phyloP scores from a whole-genome alignment of 2,329 filamentous ascomycete genomes.

The Colletotrichum trifolii region DNA sequence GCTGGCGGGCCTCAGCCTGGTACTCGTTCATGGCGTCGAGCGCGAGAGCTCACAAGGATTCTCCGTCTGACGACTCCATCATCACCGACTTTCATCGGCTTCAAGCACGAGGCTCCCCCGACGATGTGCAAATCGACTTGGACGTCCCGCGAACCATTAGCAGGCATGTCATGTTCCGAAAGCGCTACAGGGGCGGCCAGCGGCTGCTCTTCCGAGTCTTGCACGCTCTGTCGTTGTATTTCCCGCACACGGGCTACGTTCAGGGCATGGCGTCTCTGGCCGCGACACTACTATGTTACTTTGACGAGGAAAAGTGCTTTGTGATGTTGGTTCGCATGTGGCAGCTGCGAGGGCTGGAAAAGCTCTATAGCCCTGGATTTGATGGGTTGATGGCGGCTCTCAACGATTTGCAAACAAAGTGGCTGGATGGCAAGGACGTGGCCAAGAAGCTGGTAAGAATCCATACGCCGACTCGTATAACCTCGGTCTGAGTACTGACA shows the following conservation, averaged over 20 bases:
- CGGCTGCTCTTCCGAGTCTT: slow-evolving; percentile 91
- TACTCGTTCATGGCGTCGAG: slow-evolving; percentile 88
- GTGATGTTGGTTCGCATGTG: slow-evolving; percentile 97
- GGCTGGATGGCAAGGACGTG: slow-evolving; percentile 84
- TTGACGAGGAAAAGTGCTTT: slow-evolving; percentile 93
- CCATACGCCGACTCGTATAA: neutral
- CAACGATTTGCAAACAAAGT: slow-evolving; percentile 84
- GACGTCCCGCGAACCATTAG: slow-evolving; percentile 96
- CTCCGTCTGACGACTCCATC: slow-evolving; percentile 76
- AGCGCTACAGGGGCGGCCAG: slow-evolving; percentile 91
- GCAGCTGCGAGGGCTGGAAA: slow-evolving; percentile 86
- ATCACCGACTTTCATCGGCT: slow-evolving; percentile 78
- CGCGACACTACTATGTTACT: slow-evolving; percentile 94
- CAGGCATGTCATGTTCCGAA: slow-evolving; percentile 96
- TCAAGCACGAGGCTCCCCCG: slow-evolving; percentile 79
- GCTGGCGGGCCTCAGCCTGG: slow-evolving; percentile 94
- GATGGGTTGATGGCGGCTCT: slow-evolving; percentile 87
- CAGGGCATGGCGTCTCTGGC: slow-evolving; percentile 97
- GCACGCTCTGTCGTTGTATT: slow-evolving; percentile 91
- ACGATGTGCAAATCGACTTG: slow-evolving; percentile 96
- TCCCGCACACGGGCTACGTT: slow-evolving; percentile 91
- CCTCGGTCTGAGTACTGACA: slow-evolving; percentile 23
- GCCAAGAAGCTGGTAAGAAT: slow-evolving; percentile 80
- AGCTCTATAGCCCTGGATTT: slow-evolving; percentile 87
- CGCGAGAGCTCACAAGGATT: slow-evolving; percentile 73